Base-by-base conservation (phyloP, 129 eudicot genomes). In the Ambrosia trifida region DNA sequence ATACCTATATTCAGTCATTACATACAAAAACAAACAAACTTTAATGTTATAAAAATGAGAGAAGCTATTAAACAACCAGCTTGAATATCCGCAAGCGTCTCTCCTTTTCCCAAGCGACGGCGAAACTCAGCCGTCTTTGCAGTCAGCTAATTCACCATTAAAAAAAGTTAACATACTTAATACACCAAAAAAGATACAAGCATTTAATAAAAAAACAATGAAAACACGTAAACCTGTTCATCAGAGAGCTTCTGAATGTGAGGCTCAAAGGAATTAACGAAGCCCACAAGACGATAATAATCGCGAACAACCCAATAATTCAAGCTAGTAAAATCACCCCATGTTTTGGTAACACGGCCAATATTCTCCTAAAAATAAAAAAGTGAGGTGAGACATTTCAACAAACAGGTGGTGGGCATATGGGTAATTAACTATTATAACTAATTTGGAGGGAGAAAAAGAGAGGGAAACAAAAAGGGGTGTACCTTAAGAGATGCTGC, bases 271-370 rank as follows among this genome's bases (percentile, higher is more conserved):
- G 89, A 78, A 68, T 95, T 95, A 62, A 95, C 99, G 10, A 82
- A 81, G 9, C 78, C 81, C 17, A 95, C 99, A 30, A 95, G 94
- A 1, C 99, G 85, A 79, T 95, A 80, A 74, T 95, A 95, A 73
- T 95, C 99, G 70, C 78, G 82, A 38, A 95, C 96, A 70, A 95
- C 96, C 97, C 97, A 95, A 41, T 86, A 72, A 78, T 90, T 90
- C 66, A 84, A 81, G 85, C 99, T 84, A 16, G 86, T 80, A 5
- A 84, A 64, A 41, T 90, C 91, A 3, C 76, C 77, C 88, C 89
- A 95, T 33, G 78, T 72, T 81, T 89, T 89, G 35, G 78, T 74
- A 47, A 76, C 58, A 14, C 68, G 81, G 50, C 88, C 92, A 18
- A 84, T 40, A 54, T 75, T 77, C 45, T 83, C 98, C 98, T 93